phyloP scores from a whole-genome alignment of 257 asterid genomes.

The Nicotiana benthamiana region DNA sequence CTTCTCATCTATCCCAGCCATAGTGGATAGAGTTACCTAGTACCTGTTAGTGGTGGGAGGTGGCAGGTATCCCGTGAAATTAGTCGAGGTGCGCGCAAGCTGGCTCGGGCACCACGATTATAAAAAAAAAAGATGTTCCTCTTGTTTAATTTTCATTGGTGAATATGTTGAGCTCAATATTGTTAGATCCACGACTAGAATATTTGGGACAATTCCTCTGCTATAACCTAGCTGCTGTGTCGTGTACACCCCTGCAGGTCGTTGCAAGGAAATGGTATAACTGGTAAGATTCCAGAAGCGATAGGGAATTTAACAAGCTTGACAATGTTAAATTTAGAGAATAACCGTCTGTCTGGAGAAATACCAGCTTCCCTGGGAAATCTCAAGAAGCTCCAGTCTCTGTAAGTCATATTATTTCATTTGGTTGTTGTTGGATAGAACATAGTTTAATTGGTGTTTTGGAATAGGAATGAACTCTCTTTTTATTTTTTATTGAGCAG shows the following conservation, averaged over 20 bases:
- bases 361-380: slow-evolving; percentile 83
- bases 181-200: background rate
- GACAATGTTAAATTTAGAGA: slow-evolving; percentile 77
- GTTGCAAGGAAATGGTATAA: slow-evolving; percentile 77
- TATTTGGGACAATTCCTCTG: background rate
- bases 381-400: slow-evolving; percentile 55
- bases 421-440: background rate
- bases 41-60: no score
- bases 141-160: background rate
- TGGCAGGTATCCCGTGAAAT: no score
- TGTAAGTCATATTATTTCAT: slow-evolving; percentile 41
- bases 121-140: background rate
- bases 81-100: no score
- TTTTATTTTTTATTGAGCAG: slow-evolving; percentile 26
- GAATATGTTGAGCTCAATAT: background rate
- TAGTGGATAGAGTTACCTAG: no score
- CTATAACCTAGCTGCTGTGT: background rate
- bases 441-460: background rate
- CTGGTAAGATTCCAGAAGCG: slow-evolving; percentile 73
- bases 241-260: slow-evolving; percentile 36
- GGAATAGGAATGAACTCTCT: background rate
- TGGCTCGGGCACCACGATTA: no score
- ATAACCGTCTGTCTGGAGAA: slow-evolving; percentile 63
- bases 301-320: slow-evolving; percentile 72
- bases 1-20: no score